These are phyloP conservation scores for Asterophora lycoperdoides DNA, from an alignment of 768 basidiomycete genomes.

Conservation along the genomic window DNA sequence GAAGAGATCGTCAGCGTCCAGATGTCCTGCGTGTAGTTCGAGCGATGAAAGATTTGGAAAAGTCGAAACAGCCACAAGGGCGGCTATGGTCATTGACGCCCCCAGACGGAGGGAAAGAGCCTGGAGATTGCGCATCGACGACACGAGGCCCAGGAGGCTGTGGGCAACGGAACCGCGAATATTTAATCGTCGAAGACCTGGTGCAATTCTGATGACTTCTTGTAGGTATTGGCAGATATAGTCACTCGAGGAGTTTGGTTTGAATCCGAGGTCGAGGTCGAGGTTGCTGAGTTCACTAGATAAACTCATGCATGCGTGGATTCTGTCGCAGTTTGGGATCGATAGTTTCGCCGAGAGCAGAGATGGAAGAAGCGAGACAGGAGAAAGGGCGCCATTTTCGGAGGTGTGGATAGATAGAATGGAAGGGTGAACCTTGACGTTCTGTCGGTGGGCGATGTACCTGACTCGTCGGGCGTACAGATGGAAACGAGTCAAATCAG, in stretches of 20 bases:
- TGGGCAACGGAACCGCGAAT: slow-evolving; percentile 35
- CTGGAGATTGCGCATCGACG: slow-evolving; percentile 28
- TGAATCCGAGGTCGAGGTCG: slow-evolving; percentile 39
- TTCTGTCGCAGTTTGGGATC: slow-evolving; percentile 18
- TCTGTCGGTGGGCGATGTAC: slow-evolving; percentile 30
- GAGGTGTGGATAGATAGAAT: slow-evolving; percentile 19
- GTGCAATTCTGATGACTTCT: slow-evolving; percentile 24
- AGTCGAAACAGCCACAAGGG: slow-evolving; percentile 32
- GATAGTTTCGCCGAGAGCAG: slow-evolving; percentile 29
- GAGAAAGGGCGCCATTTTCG: slow-evolving; percentile 1
- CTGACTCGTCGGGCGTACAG: slow-evolving; percentile 35
- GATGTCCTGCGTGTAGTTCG: slow-evolving; percentile 39
- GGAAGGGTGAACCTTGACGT: slow-evolving; percentile 21
- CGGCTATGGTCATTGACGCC: slow-evolving; percentile 30
- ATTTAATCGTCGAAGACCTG: slow-evolving; percentile 30
- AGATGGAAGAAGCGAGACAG: slow-evolving; percentile 20
- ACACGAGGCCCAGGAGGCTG: slow-evolving; percentile 28
- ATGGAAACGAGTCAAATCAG: slow-evolving; percentile 26
- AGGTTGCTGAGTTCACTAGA: slow-evolving; percentile 31
- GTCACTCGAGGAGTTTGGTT: slow-evolving; percentile 16
- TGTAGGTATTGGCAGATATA: slow-evolving; percentile 25
- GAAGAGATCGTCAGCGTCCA: slow-evolving; percentile 25
- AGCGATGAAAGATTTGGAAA: slow-evolving; percentile 37
- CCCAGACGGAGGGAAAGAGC: slow-evolving; percentile 38
- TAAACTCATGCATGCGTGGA: slow-evolving; percentile 29